Evolutionary conservation across 2,329 filamentous ascomycete species (phyloP).

Genomic region (Paraphaeosphaeria sporulosa): DNA sequence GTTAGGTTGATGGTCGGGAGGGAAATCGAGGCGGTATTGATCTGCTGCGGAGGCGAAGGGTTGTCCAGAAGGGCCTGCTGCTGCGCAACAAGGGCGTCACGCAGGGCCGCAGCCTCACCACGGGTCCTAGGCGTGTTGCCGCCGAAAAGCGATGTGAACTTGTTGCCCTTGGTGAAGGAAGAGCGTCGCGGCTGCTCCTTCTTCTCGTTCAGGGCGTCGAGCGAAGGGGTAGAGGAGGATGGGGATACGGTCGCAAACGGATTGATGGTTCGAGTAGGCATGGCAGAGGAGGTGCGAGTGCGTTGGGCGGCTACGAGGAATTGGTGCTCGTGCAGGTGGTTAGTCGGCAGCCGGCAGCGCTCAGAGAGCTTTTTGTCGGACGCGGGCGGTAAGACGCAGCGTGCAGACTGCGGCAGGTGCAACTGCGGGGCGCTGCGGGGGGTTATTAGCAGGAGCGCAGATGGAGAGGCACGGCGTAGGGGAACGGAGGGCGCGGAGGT

Average conservation of each 20-base stretch:
- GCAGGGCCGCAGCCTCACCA: conserved; percentile 67
- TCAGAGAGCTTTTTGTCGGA: conserved; percentile 13
- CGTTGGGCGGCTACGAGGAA: conserved; percentile 5
- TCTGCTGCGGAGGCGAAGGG: conserved; percentile 68
- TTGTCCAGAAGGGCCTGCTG: conserved; percentile 69
- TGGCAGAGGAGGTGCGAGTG: conserved; percentile 47
- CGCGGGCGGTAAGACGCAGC: conserved; percentile 27
- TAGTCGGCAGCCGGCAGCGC: conserved; percentile 1
- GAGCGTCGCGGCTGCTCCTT: conserved; percentile 57
- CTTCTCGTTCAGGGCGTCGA: conserved; percentile 63
- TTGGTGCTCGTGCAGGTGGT: conserved; percentile 9
- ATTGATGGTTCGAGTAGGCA: conserved; percentile 70
- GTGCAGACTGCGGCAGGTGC: conserved; percentile 4
- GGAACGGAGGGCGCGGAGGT: conserved; percentile 10
- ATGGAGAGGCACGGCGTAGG: conserved; percentile 5
- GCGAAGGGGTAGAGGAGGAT: conserved; percentile 57
- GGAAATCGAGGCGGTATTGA: conserved; percentile 76
- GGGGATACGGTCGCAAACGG: conserved; percentile 63
- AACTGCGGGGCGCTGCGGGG: conserved; percentile 20
- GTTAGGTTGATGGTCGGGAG: conserved; percentile 92
- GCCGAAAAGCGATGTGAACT: conserved; percentile 83
- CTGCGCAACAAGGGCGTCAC: conserved; percentile 69
- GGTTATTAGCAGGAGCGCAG: conserved; percentile 25
- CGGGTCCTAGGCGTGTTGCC: conserved; percentile 80
- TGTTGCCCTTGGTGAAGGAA: conserved; percentile 67